phyloP scores from a whole-genome alignment of 805 yeast genomes.

The Starmera pachycereana region DNA sequence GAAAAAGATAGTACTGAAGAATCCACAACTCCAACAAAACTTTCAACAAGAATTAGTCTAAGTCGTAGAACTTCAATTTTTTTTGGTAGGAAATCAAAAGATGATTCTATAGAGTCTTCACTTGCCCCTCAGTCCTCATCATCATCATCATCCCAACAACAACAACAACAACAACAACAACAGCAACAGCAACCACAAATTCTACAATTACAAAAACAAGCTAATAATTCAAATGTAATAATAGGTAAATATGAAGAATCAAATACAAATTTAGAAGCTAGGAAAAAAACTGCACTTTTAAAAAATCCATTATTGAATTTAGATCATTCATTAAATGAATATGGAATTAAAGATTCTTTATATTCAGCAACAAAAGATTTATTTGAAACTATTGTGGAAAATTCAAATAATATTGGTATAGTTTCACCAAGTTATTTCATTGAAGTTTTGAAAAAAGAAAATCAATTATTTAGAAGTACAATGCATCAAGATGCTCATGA shows the following conservation, averaged over 20 bases:
- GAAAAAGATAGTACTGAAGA: neutral
- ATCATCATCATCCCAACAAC: neutral
- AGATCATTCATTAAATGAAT: constrained; percentile 52
- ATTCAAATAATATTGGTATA: constrained; percentile 60
- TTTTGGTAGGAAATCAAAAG: constrained; percentile 16
- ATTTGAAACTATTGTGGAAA: constrained; percentile 75
- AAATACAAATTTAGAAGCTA: constrained; percentile 47
- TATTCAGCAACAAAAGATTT: constrained; percentile 72
- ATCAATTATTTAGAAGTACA: constrained; percentile 74
- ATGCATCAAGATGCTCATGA: constrained; percentile 99
- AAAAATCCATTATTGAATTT: constrained; percentile 79
- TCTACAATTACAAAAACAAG: constrained; percentile 9
- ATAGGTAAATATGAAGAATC: constrained; percentile 17
- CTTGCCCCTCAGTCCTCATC: neutral
- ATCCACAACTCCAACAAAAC: neutral
- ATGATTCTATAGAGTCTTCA: constrained; percentile 1
- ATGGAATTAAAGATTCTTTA: constrained; percentile 38
- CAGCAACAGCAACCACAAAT: constrained; percentile 5
- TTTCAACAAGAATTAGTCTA: constrained; percentile 5
- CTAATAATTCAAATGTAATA: constrained; percentile 3
- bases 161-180: neutral
- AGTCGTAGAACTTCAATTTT: constrained; percentile 20
- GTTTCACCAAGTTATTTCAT: constrained; percentile 74
- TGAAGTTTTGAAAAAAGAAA: constrained; percentile 68
- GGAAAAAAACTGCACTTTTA: constrained; percentile 68